Percentiles rank a stretch among this genome's conserved stretches.
phyloP scores from a whole-genome alignment of 176 grass and related monocot species.

The Aegilops tauschii region DNA sequence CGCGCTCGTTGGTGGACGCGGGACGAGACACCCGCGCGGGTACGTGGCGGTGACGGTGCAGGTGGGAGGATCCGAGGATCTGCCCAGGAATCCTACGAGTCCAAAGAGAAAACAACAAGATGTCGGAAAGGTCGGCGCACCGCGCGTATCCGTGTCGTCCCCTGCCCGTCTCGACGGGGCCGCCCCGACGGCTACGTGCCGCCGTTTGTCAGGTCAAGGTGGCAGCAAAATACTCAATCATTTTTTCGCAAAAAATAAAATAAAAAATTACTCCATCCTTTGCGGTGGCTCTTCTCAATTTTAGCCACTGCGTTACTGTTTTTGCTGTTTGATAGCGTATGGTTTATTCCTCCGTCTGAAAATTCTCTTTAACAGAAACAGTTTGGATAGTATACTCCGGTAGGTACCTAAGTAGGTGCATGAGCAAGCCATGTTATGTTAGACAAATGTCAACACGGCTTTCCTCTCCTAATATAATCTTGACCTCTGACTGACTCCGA shows the following conservation, averaged over 20 bases:
- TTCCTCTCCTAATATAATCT: background rate
- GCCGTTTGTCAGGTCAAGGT: background rate
- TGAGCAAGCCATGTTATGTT: background rate
- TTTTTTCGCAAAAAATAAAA: too few species aligned
- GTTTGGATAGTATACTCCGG: too few species aligned
- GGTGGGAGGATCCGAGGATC: background rate
- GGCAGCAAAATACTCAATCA: background rate
- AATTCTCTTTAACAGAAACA: too few species aligned
- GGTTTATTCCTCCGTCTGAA: too few species aligned
- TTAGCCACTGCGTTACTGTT: background rate
- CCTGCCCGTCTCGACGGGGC: background rate
- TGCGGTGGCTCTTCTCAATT: background rate
- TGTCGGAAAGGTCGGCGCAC: background rate
- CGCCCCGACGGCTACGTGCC: background rate
- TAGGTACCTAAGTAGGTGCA: too few species aligned
- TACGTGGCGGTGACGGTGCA: constrained; percentile 2
- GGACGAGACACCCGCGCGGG: too few species aligned
- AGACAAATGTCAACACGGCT: background rate
- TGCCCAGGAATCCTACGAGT: background rate
- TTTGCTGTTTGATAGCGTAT: too few species aligned
- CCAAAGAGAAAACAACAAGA: background rate
- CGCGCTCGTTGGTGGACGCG: background rate
- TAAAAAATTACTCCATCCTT: too few species aligned
- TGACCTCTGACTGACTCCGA: background rate
- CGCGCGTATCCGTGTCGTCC: background rate